Conservation (phyloP, 768 basidiomycete genomes). For the Kwoniella bestiolae region DNA sequence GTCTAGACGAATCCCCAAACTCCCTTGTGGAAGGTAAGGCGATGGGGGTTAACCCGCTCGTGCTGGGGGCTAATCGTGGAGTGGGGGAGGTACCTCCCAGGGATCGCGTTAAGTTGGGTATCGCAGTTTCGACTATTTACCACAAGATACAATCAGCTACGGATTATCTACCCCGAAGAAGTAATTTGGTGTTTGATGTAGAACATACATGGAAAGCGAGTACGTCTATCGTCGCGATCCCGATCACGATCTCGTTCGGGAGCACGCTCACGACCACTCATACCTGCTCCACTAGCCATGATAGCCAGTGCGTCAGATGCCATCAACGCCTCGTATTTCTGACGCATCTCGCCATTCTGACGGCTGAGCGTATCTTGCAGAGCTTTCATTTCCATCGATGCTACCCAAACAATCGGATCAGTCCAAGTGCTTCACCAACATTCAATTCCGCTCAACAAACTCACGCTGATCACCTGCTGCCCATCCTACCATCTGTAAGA, state of each 20-base stretch:
- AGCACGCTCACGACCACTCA: slow-evolving; percentile 1
- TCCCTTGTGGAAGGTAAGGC: slow-evolving; percentile 3
- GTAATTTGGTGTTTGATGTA: background rate
- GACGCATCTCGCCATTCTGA: slow-evolving; percentile 19
- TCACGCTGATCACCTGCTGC: slow-evolving; percentile 31
- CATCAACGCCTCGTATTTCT: slow-evolving; percentile 29
- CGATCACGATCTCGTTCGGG: background rate
- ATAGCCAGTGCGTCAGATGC: slow-evolving; percentile 24
- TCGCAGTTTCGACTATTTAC: slow-evolving; percentile 5
- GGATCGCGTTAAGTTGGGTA: slow-evolving; percentile 2
- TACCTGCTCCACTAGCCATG: slow-evolving; percentile 11
- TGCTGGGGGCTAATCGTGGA: background rate
- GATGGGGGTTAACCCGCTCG: slow-evolving; percentile 4
- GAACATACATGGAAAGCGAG: slow-evolving; percentile 7
- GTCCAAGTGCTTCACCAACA: background rate
- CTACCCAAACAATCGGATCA: background rate
- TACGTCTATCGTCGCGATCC: slow-evolving; percentile 9
- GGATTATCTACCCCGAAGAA: too few species aligned
- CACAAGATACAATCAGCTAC: too few species aligned
- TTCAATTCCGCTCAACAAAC: background rate
- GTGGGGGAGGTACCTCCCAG: background rate
- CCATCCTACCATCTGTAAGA: slow-evolving; percentile 38
- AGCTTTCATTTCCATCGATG: slow-evolving; percentile 17
- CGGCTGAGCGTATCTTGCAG: slow-evolving; percentile 27
- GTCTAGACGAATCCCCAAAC: slow-evolving; percentile 3